Percentiles rank a stretch among this genome's conserved stretches.
Evolutionary conservation across 2,329 filamentous ascomycete genomes (phyloP).

Genomic region (Stagonosporopsis cucurbitacearum): DNA sequence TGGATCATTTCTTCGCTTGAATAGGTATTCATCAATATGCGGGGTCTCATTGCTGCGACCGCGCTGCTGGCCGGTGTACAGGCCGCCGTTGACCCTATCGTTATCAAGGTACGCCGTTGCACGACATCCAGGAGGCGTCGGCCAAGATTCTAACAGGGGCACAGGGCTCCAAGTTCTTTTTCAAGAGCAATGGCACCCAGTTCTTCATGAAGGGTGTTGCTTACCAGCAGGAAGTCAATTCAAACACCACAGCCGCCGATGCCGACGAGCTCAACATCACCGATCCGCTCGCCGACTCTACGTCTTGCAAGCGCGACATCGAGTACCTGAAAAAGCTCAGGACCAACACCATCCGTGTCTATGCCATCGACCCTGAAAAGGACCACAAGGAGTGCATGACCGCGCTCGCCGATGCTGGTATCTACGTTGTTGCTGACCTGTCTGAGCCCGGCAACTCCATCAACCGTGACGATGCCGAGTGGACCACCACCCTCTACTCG

Average conservation of each 20-base stretch:
- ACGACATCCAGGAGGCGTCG: slow-evolving; percentile 8
- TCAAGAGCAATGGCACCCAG: slow-evolving; percentile 77
- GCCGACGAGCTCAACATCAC: slow-evolving; percentile 63
- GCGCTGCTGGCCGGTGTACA: slow-evolving; percentile 60
- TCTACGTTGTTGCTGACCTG: slow-evolving; percentile 94
- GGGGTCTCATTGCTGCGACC: slow-evolving; percentile 56
- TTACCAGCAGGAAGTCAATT: slow-evolving; percentile 80
- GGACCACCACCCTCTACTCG: slow-evolving; percentile 78
- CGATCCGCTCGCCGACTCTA: slow-evolving; percentile 80
- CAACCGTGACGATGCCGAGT: slow-evolving; percentile 77
- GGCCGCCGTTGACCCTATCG: slow-evolving; percentile 67
- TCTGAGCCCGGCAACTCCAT: slow-evolving; percentile 83
- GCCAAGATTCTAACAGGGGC: slow-evolving; percentile 17
- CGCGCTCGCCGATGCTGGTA: slow-evolving; percentile 80
- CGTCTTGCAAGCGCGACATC: slow-evolving; percentile 81
- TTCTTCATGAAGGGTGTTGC: slow-evolving; percentile 93
- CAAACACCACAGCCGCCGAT: slow-evolving; percentile 60
- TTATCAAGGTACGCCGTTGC: slow-evolving; percentile 67
- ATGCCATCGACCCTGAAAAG: slow-evolving; percentile 80
- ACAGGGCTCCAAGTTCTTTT: slow-evolving; percentile 87
- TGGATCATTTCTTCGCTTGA: slow-evolving; percentile 29
- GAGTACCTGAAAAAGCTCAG: slow-evolving; percentile 77
- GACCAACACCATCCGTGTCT: slow-evolving; percentile 94
- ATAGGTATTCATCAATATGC: slow-evolving; percentile 58
- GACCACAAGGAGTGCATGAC: slow-evolving; percentile 88